Evolutionary conservation across 305 asterid genomes (phyloP).

Genomic region (Andrographis paniculata): DNA sequence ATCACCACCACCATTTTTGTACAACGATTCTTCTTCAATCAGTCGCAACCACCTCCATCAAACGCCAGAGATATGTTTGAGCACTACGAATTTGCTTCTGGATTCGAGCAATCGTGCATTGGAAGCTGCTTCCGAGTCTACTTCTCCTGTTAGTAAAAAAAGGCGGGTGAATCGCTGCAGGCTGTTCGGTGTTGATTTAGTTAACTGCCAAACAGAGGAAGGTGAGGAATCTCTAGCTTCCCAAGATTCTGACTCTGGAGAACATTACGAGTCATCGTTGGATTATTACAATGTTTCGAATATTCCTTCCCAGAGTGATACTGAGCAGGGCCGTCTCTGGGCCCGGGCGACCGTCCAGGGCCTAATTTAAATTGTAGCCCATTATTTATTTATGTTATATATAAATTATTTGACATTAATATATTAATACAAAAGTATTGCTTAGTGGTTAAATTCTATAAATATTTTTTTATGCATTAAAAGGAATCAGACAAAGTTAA

Average conservation of each 20-base stretch:
- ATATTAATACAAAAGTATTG: no score
- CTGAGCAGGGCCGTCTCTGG: no score
- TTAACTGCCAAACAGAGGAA: constrained; percentile 34
- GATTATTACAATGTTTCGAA: constrained; percentile 30
- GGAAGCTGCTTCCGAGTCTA: constrained; percentile 33
- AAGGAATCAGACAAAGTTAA: no score
- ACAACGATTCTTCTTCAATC: constrained; percentile 42
- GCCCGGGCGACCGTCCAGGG: no score
- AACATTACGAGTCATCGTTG: constrained; percentile 43
- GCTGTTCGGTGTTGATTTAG: constrained; percentile 55
- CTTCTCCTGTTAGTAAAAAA: constrained; percentile 42
- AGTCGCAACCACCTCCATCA: constrained; percentile 35
- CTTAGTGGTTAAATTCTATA: no score
- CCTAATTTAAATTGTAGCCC: no score
- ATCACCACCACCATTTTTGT: constrained; percentile 41
- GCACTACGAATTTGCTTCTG: constrained; percentile 31
- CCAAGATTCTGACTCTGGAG: constrained; percentile 36
- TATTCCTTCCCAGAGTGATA: constrained; percentile 47
- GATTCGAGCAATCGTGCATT: constrained; percentile 28
- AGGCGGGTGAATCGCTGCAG: constrained; percentile 48
- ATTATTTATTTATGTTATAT: no score
- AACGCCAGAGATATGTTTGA: constrained; percentile 48
- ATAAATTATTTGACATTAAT: no score
- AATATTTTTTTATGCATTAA: no score
- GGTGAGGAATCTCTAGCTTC: constrained; percentile 27